Evolutionary conservation across 140 eudicot genomes (phyloP).

Genomic region (Ambrosia hybrid): DNA sequence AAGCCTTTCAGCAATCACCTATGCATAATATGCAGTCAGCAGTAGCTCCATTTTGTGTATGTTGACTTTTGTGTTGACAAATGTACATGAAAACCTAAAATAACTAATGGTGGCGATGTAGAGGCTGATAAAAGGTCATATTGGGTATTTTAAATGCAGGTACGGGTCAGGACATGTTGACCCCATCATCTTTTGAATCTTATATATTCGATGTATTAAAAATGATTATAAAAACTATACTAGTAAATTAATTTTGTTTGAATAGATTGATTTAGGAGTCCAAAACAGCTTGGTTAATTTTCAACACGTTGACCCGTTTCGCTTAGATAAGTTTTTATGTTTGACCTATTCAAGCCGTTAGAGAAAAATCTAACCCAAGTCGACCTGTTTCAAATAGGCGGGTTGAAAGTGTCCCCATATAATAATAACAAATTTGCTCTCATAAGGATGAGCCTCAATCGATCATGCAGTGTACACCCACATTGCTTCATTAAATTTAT

Average conservation of each 20-base stretch:
- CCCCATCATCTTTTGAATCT: neutral
- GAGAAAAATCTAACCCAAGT: neutral
- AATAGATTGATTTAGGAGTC: no score
- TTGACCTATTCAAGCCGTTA: no score
- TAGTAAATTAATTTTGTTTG: no score
- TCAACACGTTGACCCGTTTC: no score
- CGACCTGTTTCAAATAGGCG: neutral
- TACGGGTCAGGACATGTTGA: neutral
- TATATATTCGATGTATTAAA: neutral
- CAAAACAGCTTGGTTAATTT: no score
- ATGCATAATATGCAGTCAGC: neutral
- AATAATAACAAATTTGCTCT: neutral
- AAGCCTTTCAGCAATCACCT: slow-evolving; percentile 75
- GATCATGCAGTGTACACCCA: neutral
- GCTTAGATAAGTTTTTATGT: no score
- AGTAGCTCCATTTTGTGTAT: neutral
- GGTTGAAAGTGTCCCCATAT: no score
- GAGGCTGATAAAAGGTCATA: neutral
- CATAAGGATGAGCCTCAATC: neutral
- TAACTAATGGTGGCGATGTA: neutral
- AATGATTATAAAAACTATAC: no score
- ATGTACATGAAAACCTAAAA: neutral
- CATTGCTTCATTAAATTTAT: neutral
- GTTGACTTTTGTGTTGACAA: neutral
- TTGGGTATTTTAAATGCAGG: neutral